Evolutionary conservation across 345 rosid genomes (phyloP), one percentile per base, ranked within the genome.

Genomic region (Brassica juncea): DNA sequence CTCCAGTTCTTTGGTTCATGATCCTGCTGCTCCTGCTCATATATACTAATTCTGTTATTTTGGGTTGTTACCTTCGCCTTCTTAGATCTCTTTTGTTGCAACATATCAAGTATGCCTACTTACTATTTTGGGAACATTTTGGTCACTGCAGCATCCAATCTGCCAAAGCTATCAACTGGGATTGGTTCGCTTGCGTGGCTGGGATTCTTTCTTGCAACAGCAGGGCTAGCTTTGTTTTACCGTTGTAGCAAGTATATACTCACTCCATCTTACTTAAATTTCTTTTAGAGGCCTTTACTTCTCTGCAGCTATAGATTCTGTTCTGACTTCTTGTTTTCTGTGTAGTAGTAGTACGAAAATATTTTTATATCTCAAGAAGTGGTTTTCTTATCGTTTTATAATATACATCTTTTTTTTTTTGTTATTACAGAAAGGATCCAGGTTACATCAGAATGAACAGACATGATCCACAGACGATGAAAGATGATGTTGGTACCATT

Each of bases 121-220:
- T 71, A 81, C 66, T 34, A 76, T 75, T 58, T 72, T n/a, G 16
- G 59, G 54, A 81, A 58, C 19, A 23, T 12, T 71, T 67, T 77
- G 61, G 35, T 49, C 68, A 30, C 16, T 85, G 84, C 94, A 95
- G 99, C 89, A 74, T 74, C 92, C 75, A 71, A 86, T 86, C 87
- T 91, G 75, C 98, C 95, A 69, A 91, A 81, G 85, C 73, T 93
- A 77, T 88, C 94, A 31, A 81, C 88, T 82, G 89, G 93, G 62
- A 80, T 87, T 84, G 97, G 89, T 77, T 87, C 87, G 75, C 67
- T 94, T 77, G 99, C 99, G 57, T 94, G 98, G 97, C 80, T 79
- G 58, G 98, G 98, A 32, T 81, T 90, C 81, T 77, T 93, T 76
- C 88, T 91, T 54, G 93, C 98, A 64, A 86, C 86, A 62, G 83